Conservation (phyloP, 108 stramenopile species). For the Skeletonema potamos region DNA sequence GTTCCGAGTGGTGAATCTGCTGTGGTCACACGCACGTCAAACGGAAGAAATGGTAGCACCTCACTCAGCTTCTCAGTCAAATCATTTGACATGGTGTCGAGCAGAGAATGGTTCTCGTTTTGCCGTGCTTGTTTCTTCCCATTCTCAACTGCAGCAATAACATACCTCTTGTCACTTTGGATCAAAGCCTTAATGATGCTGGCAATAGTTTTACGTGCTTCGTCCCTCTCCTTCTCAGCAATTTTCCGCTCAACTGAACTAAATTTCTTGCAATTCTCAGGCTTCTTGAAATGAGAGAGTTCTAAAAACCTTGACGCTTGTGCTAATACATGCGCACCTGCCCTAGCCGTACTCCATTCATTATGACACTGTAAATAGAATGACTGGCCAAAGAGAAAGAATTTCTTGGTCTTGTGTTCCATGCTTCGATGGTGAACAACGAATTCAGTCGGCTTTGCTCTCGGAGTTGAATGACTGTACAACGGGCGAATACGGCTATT, state of each 20-base stretch:
- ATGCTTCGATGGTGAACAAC: slow-evolving; percentile 68
- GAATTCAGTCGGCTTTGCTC: slow-evolving; percentile 79
- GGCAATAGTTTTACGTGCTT: slow-evolving; percentile 59
- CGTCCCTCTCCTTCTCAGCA: slow-evolving; percentile 29
- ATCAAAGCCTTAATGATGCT: slow-evolving; percentile 69
- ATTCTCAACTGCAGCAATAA: slow-evolving; percentile 53
- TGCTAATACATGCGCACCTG: slow-evolving; percentile 87
- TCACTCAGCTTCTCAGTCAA: slow-evolving; percentile 57
- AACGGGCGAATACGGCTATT: slow-evolving; percentile 74
- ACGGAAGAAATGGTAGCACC: slow-evolving; percentile 70
- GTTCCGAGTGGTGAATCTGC: slow-evolving; percentile 54
- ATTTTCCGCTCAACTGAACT: slow-evolving; percentile 12
- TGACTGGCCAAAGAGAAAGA: slow-evolving; percentile 66
- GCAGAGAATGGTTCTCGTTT: slow-evolving; percentile 25
- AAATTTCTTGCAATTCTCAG: slow-evolving; percentile 34
- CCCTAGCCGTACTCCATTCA: slow-evolving; percentile 89
- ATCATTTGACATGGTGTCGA: slow-evolving; percentile 57
- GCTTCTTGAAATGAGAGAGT: slow-evolving; percentile 6
- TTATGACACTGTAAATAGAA: slow-evolving; percentile 77
- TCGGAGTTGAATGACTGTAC: slow-evolving; percentile 75
- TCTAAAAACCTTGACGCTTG: slow-evolving; percentile 82
- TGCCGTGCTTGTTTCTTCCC: slow-evolving; percentile 15
- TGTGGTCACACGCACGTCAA: slow-evolving; percentile 79
- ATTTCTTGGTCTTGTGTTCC: slow-evolving; percentile 43
- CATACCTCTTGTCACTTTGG: slow-evolving; percentile 61